phyloP scores from a whole-genome alignment of 2,329 filamentous ascomycete species.

The Pseudogymnoascus sp. region DNA sequence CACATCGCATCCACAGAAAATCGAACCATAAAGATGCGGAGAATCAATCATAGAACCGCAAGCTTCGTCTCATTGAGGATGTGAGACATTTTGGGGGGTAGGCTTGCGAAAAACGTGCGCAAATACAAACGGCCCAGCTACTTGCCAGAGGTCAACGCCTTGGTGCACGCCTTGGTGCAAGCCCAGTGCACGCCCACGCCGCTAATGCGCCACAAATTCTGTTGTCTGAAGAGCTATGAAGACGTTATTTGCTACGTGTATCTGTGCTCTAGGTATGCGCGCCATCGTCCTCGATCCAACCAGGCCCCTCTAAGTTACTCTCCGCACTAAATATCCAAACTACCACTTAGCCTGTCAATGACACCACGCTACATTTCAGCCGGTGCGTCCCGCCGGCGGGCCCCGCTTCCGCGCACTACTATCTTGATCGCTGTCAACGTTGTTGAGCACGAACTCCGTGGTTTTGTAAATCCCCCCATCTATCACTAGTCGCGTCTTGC shows the following conservation, averaged over 20 bases:
- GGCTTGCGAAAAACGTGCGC: not conserved
- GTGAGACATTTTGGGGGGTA: not conserved
- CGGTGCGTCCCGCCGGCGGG: not conserved
- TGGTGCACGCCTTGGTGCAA: not conserved
- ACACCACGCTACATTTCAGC: not conserved
- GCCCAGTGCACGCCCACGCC: not conserved
- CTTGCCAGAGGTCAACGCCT: not conserved
- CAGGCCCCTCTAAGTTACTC: not conserved
- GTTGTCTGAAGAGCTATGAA: not conserved
- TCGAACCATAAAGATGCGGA: not conserved
- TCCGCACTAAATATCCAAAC: not conserved
- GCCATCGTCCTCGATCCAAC: not conserved
- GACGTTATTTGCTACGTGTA: slow-evolving; percentile 1
- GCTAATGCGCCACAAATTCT: not conserved
- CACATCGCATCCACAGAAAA: not conserved
- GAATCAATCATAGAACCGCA: slow-evolving; percentile 2
- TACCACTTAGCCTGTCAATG: not conserved
- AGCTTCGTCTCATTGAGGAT: not conserved
- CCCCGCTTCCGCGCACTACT: not conserved
- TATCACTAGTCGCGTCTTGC: not conserved
- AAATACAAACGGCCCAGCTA: not conserved
- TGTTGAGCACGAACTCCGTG: not conserved
- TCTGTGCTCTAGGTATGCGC: not conserved
- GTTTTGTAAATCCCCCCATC: slow-evolving; percentile 6
- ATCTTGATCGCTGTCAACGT: not conserved